Evolutionary conservation across 1,139 yeast genomes (phyloP), one percentile per base, ranked within the genome.

Genomic region (Geotrichum armillariae): DNA sequence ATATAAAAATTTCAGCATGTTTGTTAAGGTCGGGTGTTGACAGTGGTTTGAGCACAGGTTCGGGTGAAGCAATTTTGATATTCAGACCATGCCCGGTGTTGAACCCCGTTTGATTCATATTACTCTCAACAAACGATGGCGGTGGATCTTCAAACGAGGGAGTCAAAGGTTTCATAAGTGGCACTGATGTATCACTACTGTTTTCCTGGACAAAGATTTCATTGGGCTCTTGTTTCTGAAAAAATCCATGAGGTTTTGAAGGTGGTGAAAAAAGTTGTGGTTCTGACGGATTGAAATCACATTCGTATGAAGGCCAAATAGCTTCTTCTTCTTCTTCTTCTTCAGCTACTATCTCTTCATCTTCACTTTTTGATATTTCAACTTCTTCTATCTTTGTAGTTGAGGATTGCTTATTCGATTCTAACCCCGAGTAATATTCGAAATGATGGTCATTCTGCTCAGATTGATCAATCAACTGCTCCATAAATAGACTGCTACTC

Each of bases 371-470:
- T n/a, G n/a, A n/a, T n/a, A n/a, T n/a, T n/a, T n/a, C n/a, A n/a
- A n/a, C n/a, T n/a, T n/a, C n/a, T n/a, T n/a, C n/a, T n/a, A n/a
- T n/a, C n/a, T n/a, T n/a, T n/a, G n/a, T n/a, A n/a, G n/a, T n/a
- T n/a, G n/a, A n/a, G n/a, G n/a, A n/a, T n/a, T n/a, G n/a, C 14
- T 40, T 25, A 6, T 49, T 46, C 3, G 53, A 40, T 39, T 65
- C 68, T n/a, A 58, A 86, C 5, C 96, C 96, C 1, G 95, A 85
- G 62, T 83, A 90, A 64, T 88, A 91, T 62, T 90, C 97, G 64
- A 83, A 90, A 64, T 90, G 87, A 65, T 91, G 96, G 67, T 90
- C 96, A 35, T 88, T 77, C 62, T 83, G 90, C 66, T 90, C 97
- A 44, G 88, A 82, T 41, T 79, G 79, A 61, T 87, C 87, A 54